Evolutionary conservation across 169 alveolate genomes (phyloP).

Genomic region (Plasmodium blacklocki): DNA sequence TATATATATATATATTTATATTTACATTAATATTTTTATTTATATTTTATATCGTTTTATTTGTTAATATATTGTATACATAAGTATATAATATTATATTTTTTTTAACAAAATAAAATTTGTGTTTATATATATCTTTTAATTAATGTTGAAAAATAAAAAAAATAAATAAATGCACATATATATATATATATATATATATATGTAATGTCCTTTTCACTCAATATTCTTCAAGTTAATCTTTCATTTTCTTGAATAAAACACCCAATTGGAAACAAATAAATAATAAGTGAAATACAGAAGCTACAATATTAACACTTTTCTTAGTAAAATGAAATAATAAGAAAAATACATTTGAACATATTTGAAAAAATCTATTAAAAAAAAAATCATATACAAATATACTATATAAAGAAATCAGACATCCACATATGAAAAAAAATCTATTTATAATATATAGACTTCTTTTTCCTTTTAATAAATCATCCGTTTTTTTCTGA

Average conservation of each 20-base stretch:
- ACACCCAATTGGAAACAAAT: slow-evolving; percentile 29
- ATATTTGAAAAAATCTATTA: slow-evolving; percentile 42
- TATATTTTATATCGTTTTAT: too few relatives aligned
- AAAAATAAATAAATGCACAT: too few relatives aligned
- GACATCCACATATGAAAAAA: slow-evolving; percentile 23
- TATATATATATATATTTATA: too few relatives aligned
- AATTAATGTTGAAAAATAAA: too few relatives aligned
- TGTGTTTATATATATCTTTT: too few relatives aligned
- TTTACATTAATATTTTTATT: too few relatives aligned
- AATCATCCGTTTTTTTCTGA: neutral
- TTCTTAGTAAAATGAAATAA: slow-evolving; percentile 36
- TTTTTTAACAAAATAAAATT: too few relatives aligned
- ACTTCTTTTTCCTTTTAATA: neutral
- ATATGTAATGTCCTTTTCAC: neutral
- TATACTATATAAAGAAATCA: slow-evolving; percentile 24
- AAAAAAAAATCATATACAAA: slow-evolving; percentile 45
- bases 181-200: too few relatives aligned
- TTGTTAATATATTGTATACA: too few relatives aligned
- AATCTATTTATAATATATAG: slow-evolving; percentile 9
- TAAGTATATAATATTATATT: too few relatives aligned
- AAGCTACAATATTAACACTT: slow-evolving; percentile 32
- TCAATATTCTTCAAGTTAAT: neutral
- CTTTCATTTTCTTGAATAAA: slow-evolving; percentile 2
- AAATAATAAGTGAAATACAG: slow-evolving; percentile 13
- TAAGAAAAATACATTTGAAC: slow-evolving; percentile 37